These are phyloP conservation scores for Magnaporthiopsis incrustans DNA, from an alignment of 2,329 filamentous ascomycete species.

Conservation along the genomic window DNA sequence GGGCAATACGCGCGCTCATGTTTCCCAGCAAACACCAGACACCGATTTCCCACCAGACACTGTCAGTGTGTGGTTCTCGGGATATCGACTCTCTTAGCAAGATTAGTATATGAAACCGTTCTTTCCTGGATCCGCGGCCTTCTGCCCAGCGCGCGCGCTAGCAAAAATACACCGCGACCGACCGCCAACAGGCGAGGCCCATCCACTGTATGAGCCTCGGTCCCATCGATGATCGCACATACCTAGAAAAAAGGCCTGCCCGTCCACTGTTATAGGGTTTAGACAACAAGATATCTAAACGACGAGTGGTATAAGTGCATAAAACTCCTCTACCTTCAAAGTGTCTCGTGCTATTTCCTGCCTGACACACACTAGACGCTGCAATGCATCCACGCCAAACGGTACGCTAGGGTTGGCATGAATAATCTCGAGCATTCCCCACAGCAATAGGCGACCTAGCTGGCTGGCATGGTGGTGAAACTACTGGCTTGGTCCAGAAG, in stretches of 20 bases:
- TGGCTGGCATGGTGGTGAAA: neutral
- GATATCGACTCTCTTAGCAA: too few species aligned
- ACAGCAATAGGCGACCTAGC: neutral
- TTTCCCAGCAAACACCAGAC: neutral
- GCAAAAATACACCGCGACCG: neutral
- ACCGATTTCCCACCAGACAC: too few species aligned
- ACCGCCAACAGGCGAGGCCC: neutral
- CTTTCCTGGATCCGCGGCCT: too few species aligned
- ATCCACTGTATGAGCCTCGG: neutral
- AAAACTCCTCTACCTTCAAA: neutral
- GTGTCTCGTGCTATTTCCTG: too few species aligned
- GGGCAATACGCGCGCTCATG: neutral
- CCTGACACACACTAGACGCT: neutral
- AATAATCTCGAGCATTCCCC: neutral
- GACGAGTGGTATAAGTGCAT: too few species aligned
- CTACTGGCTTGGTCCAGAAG: neutral
- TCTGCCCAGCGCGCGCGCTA: neutral
- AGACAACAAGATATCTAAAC: too few species aligned
- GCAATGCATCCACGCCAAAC: neutral
- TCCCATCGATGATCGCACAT: neutral
- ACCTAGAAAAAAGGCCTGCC: neutral
- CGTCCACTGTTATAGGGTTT: neutral
- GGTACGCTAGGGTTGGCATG: neutral
- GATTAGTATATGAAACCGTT: too few species aligned
- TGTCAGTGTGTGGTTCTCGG: neutral